Evolutionary conservation across 306 rosid genomes (phyloP).

Genomic region (Malus sieversii): DNA sequence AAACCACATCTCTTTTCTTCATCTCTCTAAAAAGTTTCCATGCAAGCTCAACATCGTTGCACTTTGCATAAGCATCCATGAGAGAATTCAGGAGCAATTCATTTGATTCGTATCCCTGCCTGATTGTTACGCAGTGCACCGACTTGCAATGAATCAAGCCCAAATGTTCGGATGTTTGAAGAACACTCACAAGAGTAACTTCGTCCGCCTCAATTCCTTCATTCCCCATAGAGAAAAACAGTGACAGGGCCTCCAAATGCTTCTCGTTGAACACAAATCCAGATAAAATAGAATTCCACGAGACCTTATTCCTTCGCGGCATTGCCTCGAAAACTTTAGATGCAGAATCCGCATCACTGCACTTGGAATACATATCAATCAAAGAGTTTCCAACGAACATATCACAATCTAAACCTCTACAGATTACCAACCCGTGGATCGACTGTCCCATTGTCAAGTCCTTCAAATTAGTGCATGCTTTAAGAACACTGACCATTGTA

Average conservation of each 20-base stretch:
- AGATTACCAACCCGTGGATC: conserved; percentile 36
- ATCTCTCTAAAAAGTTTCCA: conserved; percentile 27
- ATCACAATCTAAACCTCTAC: conserved; percentile 35
- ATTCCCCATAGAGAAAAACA: conserved; percentile 25
- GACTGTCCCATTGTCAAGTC: conserved; percentile 16
- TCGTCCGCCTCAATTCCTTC: conserved; percentile 30
- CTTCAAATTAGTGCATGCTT: conserved; percentile 31
- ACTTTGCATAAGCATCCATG: conserved; percentile 42
- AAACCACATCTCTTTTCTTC: conserved; percentile 30
- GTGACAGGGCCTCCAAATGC: conserved; percentile 24
- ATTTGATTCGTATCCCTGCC: conserved; percentile 27
- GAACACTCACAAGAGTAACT: conserved; percentile 39
- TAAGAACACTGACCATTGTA: conserved; percentile 32
- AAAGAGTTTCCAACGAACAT: conserved; percentile 39
- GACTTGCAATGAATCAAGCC: conserved; percentile 20
- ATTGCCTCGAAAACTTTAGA: conserved; percentile 22
- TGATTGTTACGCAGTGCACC: conserved; percentile 25
- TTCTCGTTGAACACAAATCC: conserved; percentile 31
- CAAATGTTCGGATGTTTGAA: conserved; percentile 32
- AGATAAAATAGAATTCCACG: conserved; percentile 37
- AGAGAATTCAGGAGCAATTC: conserved; percentile 29
- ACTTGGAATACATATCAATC: conserved; percentile 44
- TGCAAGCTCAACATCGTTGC: conserved; percentile 24
- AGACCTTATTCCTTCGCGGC: conserved; percentile 29
- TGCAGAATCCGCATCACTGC: conserved; percentile 26